Percentiles rank a stretch among this genome's conserved stretches.
These are phyloP conservation scores for Ceratobasidium sp. DNA, from an alignment of 1,284 basidiomycete genomes.

Conservation along the genomic window DNA sequence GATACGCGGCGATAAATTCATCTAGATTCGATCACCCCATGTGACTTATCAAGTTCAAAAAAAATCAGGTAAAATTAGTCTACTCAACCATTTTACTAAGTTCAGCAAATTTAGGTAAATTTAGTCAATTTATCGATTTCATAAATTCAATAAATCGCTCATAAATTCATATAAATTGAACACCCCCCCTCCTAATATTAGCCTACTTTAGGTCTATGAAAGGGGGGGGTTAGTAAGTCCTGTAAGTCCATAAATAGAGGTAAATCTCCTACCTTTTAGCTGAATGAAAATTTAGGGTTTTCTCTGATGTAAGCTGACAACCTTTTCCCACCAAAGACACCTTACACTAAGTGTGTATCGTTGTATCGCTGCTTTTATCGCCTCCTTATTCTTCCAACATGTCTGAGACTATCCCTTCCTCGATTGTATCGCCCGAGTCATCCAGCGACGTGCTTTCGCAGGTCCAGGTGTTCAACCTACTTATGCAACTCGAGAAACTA, in stretches of 20 bases:
- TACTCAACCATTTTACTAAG: background rate
- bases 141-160: too few species aligned
- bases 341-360: too few species aligned
- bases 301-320: background rate
- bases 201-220: background rate
- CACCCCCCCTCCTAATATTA: background rate
- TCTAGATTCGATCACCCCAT: too few species aligned
- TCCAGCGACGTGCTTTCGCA: background rate
- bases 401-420: too few species aligned
- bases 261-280: background rate
- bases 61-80: background rate
- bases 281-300: background rate
- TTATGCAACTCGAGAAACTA: background rate
- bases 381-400: too few species aligned
- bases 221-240: background rate
- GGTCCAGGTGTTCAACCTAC: conserved; percentile 9
- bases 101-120: background rate
- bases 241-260: background rate
- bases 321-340: too few species aligned
- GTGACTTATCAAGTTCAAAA: too few species aligned
- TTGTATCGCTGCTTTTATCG: too few species aligned
- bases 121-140: background rate
- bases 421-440: background rate
- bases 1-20: too few species aligned
- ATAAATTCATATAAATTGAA: background rate